Evolutionary conservation across 192 early-diverging fungal species (phyloP).

Genomic region (Anaeromyces robustus): DNA sequence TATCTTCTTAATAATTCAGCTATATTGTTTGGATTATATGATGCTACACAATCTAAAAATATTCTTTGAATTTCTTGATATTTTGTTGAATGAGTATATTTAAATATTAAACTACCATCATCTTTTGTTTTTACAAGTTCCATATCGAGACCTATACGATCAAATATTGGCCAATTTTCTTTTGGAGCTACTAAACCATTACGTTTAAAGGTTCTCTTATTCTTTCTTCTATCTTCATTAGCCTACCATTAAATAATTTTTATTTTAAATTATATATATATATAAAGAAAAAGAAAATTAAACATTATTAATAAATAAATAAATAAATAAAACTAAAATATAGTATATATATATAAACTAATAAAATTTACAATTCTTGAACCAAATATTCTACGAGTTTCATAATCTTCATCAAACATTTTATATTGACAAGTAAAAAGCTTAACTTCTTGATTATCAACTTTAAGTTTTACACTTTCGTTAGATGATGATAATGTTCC

Average conservation of each 20-base stretch:
- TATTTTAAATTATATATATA: slow-evolving; percentile 22
- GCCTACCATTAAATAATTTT: slow-evolving; percentile 31
- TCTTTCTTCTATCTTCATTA: slow-evolving; percentile 6
- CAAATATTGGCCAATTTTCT: slow-evolving; percentile 49
- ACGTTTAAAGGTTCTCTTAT: not conserved
- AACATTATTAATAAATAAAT: not conserved
- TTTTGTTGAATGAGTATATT: slow-evolving; percentile 47
- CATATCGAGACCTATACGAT: slow-evolving; percentile 28
- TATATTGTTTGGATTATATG: slow-evolving; percentile 12
- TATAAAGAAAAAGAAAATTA: not conserved
- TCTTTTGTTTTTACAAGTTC: slow-evolving; percentile 17
- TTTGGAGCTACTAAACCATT: slow-evolving; percentile 43
- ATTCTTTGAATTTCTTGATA: slow-evolving; percentile 61
- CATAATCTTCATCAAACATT: slow-evolving; percentile 67
- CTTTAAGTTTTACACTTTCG: not conserved
- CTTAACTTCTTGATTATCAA: slow-evolving; percentile 1
- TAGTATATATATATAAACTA: not conserved
- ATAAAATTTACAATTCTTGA: slow-evolving; percentile 46
- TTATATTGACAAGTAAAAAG: slow-evolving; percentile 26
- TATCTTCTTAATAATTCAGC: slow-evolving; percentile 11
- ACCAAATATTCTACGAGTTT: slow-evolving; percentile 83
- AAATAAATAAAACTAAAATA: not conserved
- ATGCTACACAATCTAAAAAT: slow-evolving; percentile 56
- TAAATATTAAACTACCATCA: slow-evolving; percentile 22
- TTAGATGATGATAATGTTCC: not conserved